A percentile compares a stretch with the other conserved stretches of the same genome.
These are phyloP conservation scores for Cyberlindnera americana DNA, from an alignment of 805 yeast species.

Conservation along the genomic window DNA sequence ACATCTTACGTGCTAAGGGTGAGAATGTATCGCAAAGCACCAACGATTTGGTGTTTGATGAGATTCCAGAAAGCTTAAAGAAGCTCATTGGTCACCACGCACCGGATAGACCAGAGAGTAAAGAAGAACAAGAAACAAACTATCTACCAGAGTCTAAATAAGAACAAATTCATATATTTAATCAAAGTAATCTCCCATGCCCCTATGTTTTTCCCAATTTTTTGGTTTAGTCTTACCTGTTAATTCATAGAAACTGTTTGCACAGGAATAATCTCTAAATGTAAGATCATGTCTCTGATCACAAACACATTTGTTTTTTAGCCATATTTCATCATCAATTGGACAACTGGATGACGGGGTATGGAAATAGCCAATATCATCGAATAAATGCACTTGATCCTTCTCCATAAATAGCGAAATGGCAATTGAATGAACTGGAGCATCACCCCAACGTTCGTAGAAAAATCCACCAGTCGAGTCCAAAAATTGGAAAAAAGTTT, in stretches of 20 bases:
- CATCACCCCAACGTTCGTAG: constrained; percentile 85
- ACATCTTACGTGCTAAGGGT: constrained; percentile 71
- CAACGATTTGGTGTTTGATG: constrained; percentile 67
- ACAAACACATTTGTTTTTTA: constrained; percentile 49
- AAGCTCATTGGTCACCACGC: constrained; percentile 59
- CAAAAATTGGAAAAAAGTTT: constrained; percentile 40
- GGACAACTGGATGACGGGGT: constrained; percentile 60
- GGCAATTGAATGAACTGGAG: constrained; percentile 86
- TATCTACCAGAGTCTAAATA: constrained; percentile 9
- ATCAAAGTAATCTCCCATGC: constrained; percentile 16
- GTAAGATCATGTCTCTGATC: constrained; percentile 65
- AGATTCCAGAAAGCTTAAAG: constrained; percentile 56
- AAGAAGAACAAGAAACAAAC: constrained; percentile 1
- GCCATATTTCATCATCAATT: constrained; percentile 42
- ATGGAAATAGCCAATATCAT: constrained; percentile 80
- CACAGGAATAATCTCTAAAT: constrained; percentile 70
- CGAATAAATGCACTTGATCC: constrained; percentile 71
- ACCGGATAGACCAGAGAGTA: constrained; percentile 57
- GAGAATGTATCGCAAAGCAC: constrained; percentile 63
- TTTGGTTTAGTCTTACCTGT: constrained; percentile 54
- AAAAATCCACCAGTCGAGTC: constrained; percentile 51
- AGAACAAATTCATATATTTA: constrained; percentile 1
- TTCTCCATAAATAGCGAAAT: constrained; percentile 69
- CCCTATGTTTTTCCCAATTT: constrained; percentile 60
- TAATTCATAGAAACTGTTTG: constrained; percentile 53